A percentile compares a stretch with the other conserved stretches of the same genome.
These are phyloP conservation scores for Phaseolus coccineus DNA, from an alignment of 331 rosid species.

Conservation along the genomic window DNA sequence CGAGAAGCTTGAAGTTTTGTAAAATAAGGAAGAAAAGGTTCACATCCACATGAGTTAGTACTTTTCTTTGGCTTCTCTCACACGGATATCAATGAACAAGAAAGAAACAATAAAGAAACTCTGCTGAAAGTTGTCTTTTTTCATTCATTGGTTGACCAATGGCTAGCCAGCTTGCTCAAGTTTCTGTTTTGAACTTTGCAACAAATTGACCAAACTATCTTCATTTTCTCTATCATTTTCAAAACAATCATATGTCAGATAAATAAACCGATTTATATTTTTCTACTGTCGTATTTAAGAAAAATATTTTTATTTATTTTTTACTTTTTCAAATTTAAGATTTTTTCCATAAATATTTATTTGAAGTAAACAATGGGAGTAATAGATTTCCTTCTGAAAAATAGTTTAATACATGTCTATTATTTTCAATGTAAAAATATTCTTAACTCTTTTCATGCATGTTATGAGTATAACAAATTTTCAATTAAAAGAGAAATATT, in stretches of 20 bases:
- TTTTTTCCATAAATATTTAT: no score
- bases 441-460: no score
- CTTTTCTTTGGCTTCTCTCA: not conserved
- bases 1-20: not conserved
- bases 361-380: no score
- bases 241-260: not conserved
- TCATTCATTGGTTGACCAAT: constrained; percentile 5
- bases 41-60: not conserved
- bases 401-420: no score
- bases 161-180: not conserved
- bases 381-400: no score
- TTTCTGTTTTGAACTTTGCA: not conserved
- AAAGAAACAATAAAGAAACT: not conserved
- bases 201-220: not conserved
- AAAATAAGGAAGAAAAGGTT: not conserved
- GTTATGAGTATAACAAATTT: no score
- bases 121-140: not conserved
- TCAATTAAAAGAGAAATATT: no score
- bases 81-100: not conserved
- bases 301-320: no score
- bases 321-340: no score
- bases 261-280: not conserved
- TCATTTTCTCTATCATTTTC: not conserved
- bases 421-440: no score
- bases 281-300: no score